These are phyloP conservation scores for Penicillium sp. DNA, from an alignment of 2,329 filamentous ascomycete genomes.

Conservation along the genomic window DNA sequence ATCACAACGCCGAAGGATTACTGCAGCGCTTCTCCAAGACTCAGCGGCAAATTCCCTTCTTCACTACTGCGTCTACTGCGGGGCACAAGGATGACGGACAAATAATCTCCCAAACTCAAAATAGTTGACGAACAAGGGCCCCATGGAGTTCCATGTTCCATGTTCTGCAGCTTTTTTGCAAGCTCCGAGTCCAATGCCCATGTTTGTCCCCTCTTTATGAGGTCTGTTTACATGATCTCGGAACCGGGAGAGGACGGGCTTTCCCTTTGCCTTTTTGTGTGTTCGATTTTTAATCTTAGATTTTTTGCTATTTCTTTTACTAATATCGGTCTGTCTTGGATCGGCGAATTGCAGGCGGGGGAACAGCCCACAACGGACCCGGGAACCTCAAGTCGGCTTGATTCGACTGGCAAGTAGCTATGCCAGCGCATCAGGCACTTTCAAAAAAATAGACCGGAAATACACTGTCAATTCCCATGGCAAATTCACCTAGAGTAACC, in stretches of 20 bases:
- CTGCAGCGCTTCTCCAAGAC: conserved; percentile 28
- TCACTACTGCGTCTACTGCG: conserved; percentile 17
- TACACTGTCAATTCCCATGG: background rate
- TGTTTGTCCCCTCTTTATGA: background rate
- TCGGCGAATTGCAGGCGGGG: too few species aligned
- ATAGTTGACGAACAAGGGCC: background rate
- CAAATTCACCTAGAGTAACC: conserved; percentile 5
- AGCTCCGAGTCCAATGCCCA: background rate
- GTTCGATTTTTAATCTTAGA: background rate
- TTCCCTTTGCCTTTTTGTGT: background rate
- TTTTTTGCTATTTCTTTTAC: background rate
- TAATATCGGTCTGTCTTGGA: conserved; percentile 1
- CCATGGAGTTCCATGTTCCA: background rate
- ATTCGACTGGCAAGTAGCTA: conserved; percentile 71
- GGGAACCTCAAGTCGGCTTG: conserved; percentile 19
- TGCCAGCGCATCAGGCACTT: conserved; percentile 77
- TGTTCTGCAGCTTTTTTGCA: background rate
- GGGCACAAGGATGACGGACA: conserved; percentile 12
- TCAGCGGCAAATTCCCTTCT: conserved; percentile 14
- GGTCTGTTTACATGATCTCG: background rate
- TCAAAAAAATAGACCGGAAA: background rate
- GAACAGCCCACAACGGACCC: conserved; percentile 10
- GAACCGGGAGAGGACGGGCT: background rate
- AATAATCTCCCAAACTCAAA: conserved; percentile 15
- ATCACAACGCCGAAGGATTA: conserved; percentile 18